Evolutionary conservation across 495 filamentous ascomycete genomes (phyloP).

Genomic region (Podospora bellae-mahoneyi): DNA sequence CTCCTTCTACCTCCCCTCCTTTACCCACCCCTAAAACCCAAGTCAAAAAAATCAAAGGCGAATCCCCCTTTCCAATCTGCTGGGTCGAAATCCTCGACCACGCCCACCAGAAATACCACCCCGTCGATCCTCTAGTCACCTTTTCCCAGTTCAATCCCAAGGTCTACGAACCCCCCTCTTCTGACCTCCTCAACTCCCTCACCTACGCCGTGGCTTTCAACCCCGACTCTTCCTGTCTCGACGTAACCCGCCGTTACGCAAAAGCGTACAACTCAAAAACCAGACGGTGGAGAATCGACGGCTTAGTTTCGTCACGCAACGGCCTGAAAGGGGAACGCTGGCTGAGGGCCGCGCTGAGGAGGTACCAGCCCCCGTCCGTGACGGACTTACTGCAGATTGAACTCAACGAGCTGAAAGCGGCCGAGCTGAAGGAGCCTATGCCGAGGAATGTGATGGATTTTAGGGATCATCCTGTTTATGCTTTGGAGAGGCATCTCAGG

Average conservation of each 20-base stretch:
- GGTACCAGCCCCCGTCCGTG: slow-evolving; percentile 50
- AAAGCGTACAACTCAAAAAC: slow-evolving; percentile 89
- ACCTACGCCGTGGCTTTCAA: slow-evolving; percentile 86
- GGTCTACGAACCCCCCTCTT: slow-evolving; percentile 74
- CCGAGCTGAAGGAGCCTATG: slow-evolving; percentile 77
- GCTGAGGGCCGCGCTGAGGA: slow-evolving; percentile 61
- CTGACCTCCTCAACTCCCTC: slow-evolving; percentile 68
- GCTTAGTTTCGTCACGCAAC: slow-evolving; percentile 3
- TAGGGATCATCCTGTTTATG: slow-evolving; percentile 88
- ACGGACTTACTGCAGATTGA: slow-evolving; percentile 79
- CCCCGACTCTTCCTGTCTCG: slow-evolving; percentile 63
- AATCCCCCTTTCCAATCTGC: slow-evolving; percentile 76
- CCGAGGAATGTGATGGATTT: slow-evolving; percentile 87
- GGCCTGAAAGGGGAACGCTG: slow-evolving; percentile 57
- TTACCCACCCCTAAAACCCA: slow-evolving; percentile 29
- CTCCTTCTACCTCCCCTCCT: background rate
- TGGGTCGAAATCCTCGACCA: slow-evolving; percentile 92
- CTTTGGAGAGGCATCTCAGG: slow-evolving; percentile 82
- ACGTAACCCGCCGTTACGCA: slow-evolving; percentile 77
- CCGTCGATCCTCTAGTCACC: slow-evolving; percentile 82
- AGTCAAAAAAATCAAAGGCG: slow-evolving; percentile 40
- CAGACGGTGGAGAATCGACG: slow-evolving; percentile 69
- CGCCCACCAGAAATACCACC: slow-evolving; percentile 83
- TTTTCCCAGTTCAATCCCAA: slow-evolving; percentile 65
- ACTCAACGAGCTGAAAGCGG: slow-evolving; percentile 65